Percentiles rank a stretch among this genome's conserved stretches.
Evolutionary conservation across 805 yeast genomes (phyloP).

Genomic region (Allodekkera sacchari): DNA sequence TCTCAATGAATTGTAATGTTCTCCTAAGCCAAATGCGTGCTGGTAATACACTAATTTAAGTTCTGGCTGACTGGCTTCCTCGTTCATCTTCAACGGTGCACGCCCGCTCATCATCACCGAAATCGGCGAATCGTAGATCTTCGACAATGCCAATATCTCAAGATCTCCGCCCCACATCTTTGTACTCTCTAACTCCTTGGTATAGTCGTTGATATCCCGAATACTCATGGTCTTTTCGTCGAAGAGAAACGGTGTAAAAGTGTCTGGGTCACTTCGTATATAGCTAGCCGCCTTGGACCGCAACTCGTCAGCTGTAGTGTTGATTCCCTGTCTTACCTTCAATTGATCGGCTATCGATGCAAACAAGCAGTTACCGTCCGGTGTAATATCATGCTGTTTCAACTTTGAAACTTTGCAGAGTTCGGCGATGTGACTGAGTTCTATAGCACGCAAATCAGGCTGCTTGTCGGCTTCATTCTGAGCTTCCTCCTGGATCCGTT

Average conservation of each 20-base stretch:
- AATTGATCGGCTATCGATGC: constrained; percentile 81
- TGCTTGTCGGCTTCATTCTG: constrained; percentile 53
- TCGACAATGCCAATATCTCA: constrained; percentile 77
- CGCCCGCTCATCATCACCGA: constrained; percentile 72
- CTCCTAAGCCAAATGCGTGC: constrained; percentile 85
- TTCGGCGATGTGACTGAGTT: constrained; percentile 53
- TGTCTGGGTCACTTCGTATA: constrained; percentile 56
- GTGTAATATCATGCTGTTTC: constrained; percentile 60
- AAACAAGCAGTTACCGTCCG: constrained; percentile 94
- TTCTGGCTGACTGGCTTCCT: constrained; percentile 42
- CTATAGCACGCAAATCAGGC: constrained; percentile 66
- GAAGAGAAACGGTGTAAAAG: constrained; percentile 73
- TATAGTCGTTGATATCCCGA: constrained; percentile 60
- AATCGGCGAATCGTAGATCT: constrained; percentile 66
- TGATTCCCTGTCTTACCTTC: constrained; percentile 36
- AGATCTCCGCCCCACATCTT: constrained; percentile 96
- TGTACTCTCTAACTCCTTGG: constrained; percentile 59
- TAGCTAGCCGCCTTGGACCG: constrained; percentile 59
- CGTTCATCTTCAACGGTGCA: constrained; percentile 56
- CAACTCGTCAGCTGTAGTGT: constrained; percentile 39
- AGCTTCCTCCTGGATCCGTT: constrained; percentile 58
- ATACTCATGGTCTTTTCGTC: constrained; percentile 66
- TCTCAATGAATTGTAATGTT: constrained; percentile 78
- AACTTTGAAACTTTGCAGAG: constrained; percentile 43
- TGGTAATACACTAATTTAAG: constrained; percentile 73